Percentiles rank a stretch among this genome's conserved stretches.
These are phyloP conservation scores for Avena atlantica DNA, from an alignment of 176 grass and related monocot species.

Conservation along the genomic window DNA sequence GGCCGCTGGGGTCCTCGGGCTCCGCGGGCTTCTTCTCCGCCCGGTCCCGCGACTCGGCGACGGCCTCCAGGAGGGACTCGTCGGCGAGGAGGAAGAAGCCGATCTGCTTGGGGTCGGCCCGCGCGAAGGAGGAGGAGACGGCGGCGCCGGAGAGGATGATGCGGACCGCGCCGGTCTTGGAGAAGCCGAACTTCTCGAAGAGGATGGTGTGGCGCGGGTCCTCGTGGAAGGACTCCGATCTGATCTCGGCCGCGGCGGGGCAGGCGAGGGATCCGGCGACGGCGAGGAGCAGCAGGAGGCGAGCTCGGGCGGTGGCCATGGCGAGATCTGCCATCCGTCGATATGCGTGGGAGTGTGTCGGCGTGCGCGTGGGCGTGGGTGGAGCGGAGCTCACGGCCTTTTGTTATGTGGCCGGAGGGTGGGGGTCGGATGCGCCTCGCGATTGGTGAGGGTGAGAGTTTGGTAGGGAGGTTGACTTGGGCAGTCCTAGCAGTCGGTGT, in stretches of 20 bases:
- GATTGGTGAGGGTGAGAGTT: conserved; percentile 45
- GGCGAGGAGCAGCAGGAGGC: conserved; percentile 21
- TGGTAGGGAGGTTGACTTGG: conserved; percentile 12
- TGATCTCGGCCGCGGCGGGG: conserved; percentile 68
- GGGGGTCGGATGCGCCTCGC: conserved; percentile 56
- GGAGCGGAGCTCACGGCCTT: neutral
- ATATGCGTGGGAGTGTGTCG: conserved; percentile 41
- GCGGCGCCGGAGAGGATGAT: conserved; percentile 59
- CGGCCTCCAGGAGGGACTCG: conserved; percentile 70
- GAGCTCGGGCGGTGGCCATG: conserved; percentile 4
- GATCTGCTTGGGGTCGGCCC: conserved; percentile 54
- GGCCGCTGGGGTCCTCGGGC: conserved; percentile 40
- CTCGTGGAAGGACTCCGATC: conserved; percentile 56
- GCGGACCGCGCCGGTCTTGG: conserved; percentile 52
- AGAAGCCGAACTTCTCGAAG: conserved; percentile 99
- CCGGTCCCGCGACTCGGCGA: conserved; percentile 52
- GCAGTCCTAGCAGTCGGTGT: neutral
- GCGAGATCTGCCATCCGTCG: conserved; percentile 46
- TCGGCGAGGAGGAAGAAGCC: conserved; percentile 90
- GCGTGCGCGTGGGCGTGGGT: conserved; percentile 37
- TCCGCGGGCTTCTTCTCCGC: conserved; percentile 44
- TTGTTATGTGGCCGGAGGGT: conserved; percentile 31
- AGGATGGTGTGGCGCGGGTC: conserved; percentile 78
- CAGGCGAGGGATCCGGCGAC: conserved; percentile 24
- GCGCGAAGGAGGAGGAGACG: conserved; percentile 55